Percentiles rank a stretch among this genome's conserved stretches.
Conservation (phyloP, 1,284 basidiomycete species). For the Neolentinus lepideus region DNA sequence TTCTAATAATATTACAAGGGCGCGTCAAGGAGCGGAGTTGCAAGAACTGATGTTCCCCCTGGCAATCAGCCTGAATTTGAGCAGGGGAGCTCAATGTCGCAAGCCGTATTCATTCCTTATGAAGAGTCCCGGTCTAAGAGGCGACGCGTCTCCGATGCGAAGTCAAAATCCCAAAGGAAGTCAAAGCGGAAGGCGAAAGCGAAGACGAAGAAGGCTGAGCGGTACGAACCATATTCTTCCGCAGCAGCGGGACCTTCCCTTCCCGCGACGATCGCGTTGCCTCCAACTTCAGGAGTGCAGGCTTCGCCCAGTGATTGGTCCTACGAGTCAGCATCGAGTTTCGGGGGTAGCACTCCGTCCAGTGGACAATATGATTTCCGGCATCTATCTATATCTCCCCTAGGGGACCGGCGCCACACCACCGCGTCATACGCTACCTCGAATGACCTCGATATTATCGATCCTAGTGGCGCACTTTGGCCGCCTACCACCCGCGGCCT, state of each 20-base stretch:
- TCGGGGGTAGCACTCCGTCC: background rate
- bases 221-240: background rate
- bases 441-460: too few relatives aligned
- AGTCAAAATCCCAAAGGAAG: background rate
- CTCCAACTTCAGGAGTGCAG: background rate
- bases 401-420: too few relatives aligned
- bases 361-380: too few relatives aligned
- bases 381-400: too few relatives aligned
- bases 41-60: too few relatives aligned
- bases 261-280: background rate
- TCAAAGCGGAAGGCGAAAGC: background rate
- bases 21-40: too few relatives aligned
- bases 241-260: background rate
- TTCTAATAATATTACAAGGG: too few relatives aligned
- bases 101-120: background rate
- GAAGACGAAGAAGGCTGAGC: background rate
- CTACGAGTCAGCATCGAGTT: background rate
- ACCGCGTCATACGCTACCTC: too few relatives aligned
- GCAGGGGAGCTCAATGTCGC: too few relatives aligned
- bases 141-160: background rate
- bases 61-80: too few relatives aligned
- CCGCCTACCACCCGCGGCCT: too few relatives aligned
- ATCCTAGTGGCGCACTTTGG: too few relatives aligned
- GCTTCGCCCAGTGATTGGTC: background rate
- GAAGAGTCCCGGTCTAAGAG: background rate